Percentiles rank a stretch among this genome's conserved stretches.
Evolutionary conservation across 2,329 filamentous ascomycete species (phyloP).

Genomic region (Xylaria digitata): DNA sequence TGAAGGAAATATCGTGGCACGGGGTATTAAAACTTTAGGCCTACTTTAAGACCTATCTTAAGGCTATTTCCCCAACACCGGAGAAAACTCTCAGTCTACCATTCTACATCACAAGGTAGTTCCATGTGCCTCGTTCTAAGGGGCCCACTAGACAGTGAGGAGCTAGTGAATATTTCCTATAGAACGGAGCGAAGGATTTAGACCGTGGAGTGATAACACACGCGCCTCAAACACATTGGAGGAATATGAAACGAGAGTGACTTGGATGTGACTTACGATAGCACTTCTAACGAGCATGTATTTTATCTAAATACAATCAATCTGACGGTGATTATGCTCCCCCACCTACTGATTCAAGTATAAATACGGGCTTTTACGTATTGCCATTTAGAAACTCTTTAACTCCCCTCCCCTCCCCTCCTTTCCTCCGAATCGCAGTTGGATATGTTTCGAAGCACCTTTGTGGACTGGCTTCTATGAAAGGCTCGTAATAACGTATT

Average conservation of each 20-base stretch:
- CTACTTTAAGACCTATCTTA: conserved; percentile 30
- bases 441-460: too few species aligned
- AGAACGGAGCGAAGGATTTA: background rate
- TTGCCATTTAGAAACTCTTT: too few species aligned
- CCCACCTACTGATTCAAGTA: conserved; percentile 76
- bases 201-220: too few species aligned
- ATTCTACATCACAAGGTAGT: conserved; percentile 70
- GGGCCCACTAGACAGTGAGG: conserved; percentile 60
- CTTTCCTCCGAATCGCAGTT: conserved; percentile 72
- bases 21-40: too few species aligned
- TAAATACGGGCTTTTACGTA: conserved; percentile 68
- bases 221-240: background rate
- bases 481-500: too few species aligned
- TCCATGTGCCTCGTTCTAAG: conserved; percentile 71
- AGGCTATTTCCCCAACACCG: conserved; percentile 71
- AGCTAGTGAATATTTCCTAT: background rate
- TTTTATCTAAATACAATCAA: conserved; percentile 73
- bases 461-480: too few species aligned
- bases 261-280: conserved; percentile 24
- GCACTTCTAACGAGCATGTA: conserved; percentile 74
- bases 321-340: conserved; percentile 71
- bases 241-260: background rate
- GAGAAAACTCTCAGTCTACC: conserved; percentile 69
- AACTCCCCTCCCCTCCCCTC: too few species aligned
- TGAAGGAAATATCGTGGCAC: background rate